Base-by-base conservation (phyloP, 2,329 filamentous ascomycete genomes). In the Penicillium sclerotiorum region DNA sequence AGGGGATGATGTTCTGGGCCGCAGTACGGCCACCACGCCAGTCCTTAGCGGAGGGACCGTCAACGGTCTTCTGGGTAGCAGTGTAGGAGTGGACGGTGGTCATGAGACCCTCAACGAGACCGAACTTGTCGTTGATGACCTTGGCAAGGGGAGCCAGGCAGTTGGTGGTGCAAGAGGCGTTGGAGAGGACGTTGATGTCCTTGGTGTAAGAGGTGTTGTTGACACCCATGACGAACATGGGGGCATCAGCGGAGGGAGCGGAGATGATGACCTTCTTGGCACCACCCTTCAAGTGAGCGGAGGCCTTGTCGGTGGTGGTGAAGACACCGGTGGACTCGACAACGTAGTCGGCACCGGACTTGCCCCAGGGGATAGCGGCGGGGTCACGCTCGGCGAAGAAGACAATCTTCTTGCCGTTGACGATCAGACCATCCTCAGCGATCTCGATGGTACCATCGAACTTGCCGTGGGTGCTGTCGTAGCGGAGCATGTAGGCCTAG, bases 91-190 rank as follows among this genome's bases (percentile, higher is more conserved):
- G 94, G 77, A 97, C 86, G 66, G 94, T 99, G 80, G 94, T 97
- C 94, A 99, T 99, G 70, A 97, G 87, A 85, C 93, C 94, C 86
- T 99, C 94, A 72, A 96, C 79, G 75, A 99, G 94, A 77, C 83
- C 87, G 83, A 88, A 99, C 79, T 96, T 95, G 85, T 97, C 93
- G 86, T 99, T 82, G 81, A 99, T 86, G 73, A 97, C 91, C 89
- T 97, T 99, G 82, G 94, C 94, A 62, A 99, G 89, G 75, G 94
- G 94, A 77, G 94, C 94, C 79, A 99, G 81, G 87, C 94, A 97
- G 90, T 99, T 99, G 84, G 94, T 97, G 77, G 94, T 99, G 90
- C 94, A 97, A 67, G 94, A 97, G 69, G 94, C 94, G 83, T 99
- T 99, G 81, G 94, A 97, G 81, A 97, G 90, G 76, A 99, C 87